Conservation (phyloP, 257 asterid species). For the Solanum chmielewskii region DNA sequence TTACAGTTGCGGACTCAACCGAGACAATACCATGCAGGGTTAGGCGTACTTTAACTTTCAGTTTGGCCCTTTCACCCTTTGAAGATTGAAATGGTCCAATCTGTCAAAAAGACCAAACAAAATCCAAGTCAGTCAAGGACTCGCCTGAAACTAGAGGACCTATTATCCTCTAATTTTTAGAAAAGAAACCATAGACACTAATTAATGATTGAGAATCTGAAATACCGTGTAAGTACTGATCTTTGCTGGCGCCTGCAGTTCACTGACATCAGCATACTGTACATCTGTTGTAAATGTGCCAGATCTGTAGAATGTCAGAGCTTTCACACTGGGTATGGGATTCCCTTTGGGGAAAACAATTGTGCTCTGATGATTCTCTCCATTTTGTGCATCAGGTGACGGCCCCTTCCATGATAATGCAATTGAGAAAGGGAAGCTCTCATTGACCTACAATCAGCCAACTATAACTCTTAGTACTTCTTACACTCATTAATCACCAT, state of each 20-base stretch:
- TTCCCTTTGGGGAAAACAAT: conserved; percentile 86
- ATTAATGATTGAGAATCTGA: neutral
- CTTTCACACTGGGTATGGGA: conserved; percentile 83
- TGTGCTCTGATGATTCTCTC: conserved; percentile 66
- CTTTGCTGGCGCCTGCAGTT: conserved; percentile 60
- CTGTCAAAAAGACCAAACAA: conserved; percentile 15
- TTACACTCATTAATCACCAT: neutral
- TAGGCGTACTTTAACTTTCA: conserved; percentile 75
- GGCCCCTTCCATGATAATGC: conserved; percentile 73
- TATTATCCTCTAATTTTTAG: neutral
- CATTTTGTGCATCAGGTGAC: conserved; percentile 54
- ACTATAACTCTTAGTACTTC: neutral
- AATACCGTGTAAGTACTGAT: conserved; percentile 82
- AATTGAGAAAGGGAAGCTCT: conserved; percentile 64
- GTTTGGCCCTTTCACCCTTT: conserved; percentile 52
- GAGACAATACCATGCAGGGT: conserved; percentile 82
- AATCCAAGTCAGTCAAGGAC: neutral
- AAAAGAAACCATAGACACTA: neutral
- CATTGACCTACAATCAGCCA: conserved; percentile 48
- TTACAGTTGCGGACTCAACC: conserved; percentile 74
- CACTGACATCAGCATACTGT: conserved; percentile 67
- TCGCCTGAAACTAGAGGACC: neutral
- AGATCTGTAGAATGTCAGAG: conserved; percentile 74
- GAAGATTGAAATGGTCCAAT: conserved; percentile 74
- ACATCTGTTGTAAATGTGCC: conserved; percentile 60